Evolutionary conservation across 257 asterid genomes (phyloP), one percentile per base, ranked within the genome.

Genomic region (Scutellaria galericulata): DNA sequence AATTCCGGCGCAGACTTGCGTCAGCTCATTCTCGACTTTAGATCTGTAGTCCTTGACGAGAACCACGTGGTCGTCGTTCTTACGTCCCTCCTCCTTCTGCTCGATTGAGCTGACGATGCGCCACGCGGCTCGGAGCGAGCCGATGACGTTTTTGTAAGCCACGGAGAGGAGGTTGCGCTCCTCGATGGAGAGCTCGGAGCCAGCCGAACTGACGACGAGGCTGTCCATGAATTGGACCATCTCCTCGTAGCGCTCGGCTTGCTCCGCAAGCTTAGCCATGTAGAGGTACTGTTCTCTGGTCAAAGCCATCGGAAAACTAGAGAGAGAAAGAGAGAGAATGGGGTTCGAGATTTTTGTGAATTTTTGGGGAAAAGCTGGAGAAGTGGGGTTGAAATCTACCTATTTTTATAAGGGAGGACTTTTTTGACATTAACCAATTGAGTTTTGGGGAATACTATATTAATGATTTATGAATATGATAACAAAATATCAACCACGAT

Each of bases 81-180:
- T 86, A 13, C 95, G 86, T 0, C 89, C 82, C 69, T 88, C 94
- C 70, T 88, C 91, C 78, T 87, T 87, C 85, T 85, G 93, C 83
- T 87, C 89, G 12, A 87, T 87, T 2, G 91, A 86, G 74, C 86
- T 75, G 6, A 88, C 86, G 44, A 88, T 88, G 75, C 89, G 89
- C 95, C 95, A 88, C 1, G 88, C 95, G 10, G 91, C 95, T 18
- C 95, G 80, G n/a, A 88, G 87, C 5, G 95, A 88, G 54, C 95
- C 95, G 85, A 88, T 86, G 15, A 88, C 93, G 87, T 88, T 88
- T 81, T 88, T 88, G 86, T 83, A 87, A 9, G 88, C 90, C 27
- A 85, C 94, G 22, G 91, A 88, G 20, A 88, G 86, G 44, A 85
- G 89, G 76, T 88, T 88, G 82, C 95, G 86, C 81, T 88, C 95